A percentile compares a stretch with the other conserved stretches of the same genome.
These are phyloP conservation scores for Bipolaris zeicola DNA, from an alignment of 2,329 filamentous ascomycete species.

Conservation along the genomic window DNA sequence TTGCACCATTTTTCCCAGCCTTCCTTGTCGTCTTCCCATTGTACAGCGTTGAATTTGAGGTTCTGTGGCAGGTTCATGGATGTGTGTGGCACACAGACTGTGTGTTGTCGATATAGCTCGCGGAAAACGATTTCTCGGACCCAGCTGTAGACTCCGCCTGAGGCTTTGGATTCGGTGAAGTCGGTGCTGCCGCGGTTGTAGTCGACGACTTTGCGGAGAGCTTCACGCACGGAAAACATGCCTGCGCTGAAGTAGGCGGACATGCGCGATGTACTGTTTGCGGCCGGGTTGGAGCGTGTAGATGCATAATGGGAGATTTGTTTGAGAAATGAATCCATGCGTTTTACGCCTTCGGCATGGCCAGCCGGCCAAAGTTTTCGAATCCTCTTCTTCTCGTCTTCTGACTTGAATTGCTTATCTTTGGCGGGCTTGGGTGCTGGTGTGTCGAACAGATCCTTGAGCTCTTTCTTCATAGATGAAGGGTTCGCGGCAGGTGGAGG, in stretches of 20 bases:
- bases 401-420: conserved; percentile 49
- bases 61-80: conserved; percentile 59
- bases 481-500: conserved; percentile 51
- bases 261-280: conserved; percentile 51
- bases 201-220: conserved; percentile 49
- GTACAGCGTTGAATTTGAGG: conserved; percentile 58
- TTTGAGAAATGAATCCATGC: conserved; percentile 51
- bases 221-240: conserved; percentile 54
- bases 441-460: conserved; percentile 41
- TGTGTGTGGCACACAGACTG: conserved; percentile 54
- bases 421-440: conserved; percentile 45
- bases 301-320: conserved; percentile 50
- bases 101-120: conserved; percentile 58
- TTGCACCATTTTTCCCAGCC: conserved; percentile 57
- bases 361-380: conserved; percentile 55
- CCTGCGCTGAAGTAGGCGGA: conserved; percentile 55
- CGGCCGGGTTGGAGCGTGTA: conserved; percentile 52
- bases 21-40: conserved; percentile 58
- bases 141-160: conserved; percentile 51
- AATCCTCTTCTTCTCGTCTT: conserved; percentile 49
- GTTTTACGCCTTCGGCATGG: conserved; percentile 50
- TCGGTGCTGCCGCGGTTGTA: conserved; percentile 51
- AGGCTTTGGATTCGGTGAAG: conserved; percentile 49
- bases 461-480: conserved; percentile 29
- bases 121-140: conserved; percentile 60